phyloP scores from a whole-genome alignment of 208 protist species.

The Angomonas desouzai region DNA sequence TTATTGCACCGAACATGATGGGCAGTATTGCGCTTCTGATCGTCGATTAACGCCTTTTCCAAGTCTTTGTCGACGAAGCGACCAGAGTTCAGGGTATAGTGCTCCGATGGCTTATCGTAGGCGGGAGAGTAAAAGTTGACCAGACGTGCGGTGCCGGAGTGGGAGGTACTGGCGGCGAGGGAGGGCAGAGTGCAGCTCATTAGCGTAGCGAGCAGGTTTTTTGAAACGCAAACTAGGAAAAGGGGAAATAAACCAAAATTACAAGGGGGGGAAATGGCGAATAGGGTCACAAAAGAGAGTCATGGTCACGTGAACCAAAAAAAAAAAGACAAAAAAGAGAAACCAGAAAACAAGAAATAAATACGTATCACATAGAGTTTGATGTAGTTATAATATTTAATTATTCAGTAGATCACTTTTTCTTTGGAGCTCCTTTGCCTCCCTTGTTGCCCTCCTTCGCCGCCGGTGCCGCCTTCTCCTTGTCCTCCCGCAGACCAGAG shows the following conservation, averaged over 20 bases:
- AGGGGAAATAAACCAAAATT: too few relatives aligned
- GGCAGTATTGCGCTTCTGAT: constrained; percentile 30
- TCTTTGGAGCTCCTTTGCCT: constrained; percentile 20
- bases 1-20: constrained; percentile 50
- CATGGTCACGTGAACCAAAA: too few relatives aligned
- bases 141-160: constrained; percentile 45
- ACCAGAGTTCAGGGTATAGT: constrained; percentile 25
- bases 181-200: constrained; percentile 2
- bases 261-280: too few relatives aligned
- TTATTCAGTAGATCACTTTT: constrained; percentile 12
- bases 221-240: too few relatives aligned
- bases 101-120: constrained; percentile 38
- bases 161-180: constrained; percentile 3
- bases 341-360: constrained; percentile 3
- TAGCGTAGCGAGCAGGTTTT: too few relatives aligned
- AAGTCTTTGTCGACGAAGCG: constrained; percentile 51
- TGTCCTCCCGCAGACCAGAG: constrained; percentile 83
- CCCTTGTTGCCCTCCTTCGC: constrained; percentile 18
- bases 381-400: neutral
- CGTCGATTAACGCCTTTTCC: constrained; percentile 42
- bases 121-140: constrained; percentile 45
- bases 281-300: too few relatives aligned
- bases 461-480: constrained; percentile 56
- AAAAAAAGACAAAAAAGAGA: too few relatives aligned
- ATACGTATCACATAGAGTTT: neutral